A percentile compares a stretch with the other conserved stretches of the same genome.
These are phyloP conservation scores for Venustampulla echinocandica DNA, from an alignment of 495 filamentous ascomycete genomes.

Conservation along the genomic window DNA sequence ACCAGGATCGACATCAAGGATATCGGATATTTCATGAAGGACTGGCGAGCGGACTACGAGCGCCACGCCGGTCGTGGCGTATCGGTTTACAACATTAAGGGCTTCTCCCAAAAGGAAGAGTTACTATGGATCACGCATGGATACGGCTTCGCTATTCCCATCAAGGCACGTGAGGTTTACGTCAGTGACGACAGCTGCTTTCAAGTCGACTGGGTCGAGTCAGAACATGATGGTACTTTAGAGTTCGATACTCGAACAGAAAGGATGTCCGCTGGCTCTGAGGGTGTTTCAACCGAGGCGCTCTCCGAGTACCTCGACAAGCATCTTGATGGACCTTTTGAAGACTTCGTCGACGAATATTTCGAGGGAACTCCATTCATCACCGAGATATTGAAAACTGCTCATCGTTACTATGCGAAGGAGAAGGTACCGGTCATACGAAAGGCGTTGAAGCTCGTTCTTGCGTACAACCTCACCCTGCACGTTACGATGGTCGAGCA, in stretches of 20 bases:
- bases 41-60: constrained; percentile 92
- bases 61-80: constrained; percentile 78
- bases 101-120: constrained; percentile 72
- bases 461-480: constrained; percentile 86
- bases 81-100: constrained; percentile 88
- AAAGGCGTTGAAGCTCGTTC: constrained; percentile 82
- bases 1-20: constrained; percentile 96
- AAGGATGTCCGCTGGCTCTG: constrained; percentile 72
- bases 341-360: constrained; percentile 86
- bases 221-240: constrained; percentile 55
- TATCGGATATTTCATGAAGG: constrained; percentile 95
- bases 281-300: constrained; percentile 66
- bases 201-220: constrained; percentile 83
- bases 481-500: constrained; percentile 90
- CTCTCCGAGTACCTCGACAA: constrained; percentile 85
- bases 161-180: constrained; percentile 82
- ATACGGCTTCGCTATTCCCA: constrained; percentile 79
- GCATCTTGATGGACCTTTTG: constrained; percentile 81
- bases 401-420: constrained; percentile 78
- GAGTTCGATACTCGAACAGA: constrained; percentile 79
- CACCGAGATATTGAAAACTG: constrained; percentile 88
- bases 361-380: constrained; percentile 90
- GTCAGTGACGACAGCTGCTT: constrained; percentile 90
- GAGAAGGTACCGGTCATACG: constrained; percentile 76
- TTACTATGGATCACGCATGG: constrained; percentile 80